These are phyloP conservation scores for Solanum bulbocastanum DNA, from an alignment of 257 asterid species.

Conservation along the genomic window DNA sequence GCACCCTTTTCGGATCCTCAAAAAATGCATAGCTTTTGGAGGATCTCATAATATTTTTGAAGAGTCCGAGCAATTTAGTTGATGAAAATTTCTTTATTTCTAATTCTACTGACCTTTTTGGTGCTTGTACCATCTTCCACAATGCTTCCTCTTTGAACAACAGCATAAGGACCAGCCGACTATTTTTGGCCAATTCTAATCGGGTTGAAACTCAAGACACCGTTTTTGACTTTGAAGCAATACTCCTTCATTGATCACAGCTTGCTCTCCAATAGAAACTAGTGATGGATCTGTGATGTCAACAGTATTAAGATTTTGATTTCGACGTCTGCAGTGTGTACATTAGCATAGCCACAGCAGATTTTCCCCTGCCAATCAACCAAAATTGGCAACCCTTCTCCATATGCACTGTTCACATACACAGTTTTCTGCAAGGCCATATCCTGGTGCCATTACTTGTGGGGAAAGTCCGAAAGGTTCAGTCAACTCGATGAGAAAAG, in stretches of 20 bases:
- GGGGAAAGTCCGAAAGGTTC: constrained; percentile 42
- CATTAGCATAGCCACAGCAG: constrained; percentile 42
- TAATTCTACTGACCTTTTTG: constrained; percentile 24
- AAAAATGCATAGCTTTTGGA: not conserved
- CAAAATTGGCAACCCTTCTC: constrained; percentile 35
- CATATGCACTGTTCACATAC: constrained; percentile 57
- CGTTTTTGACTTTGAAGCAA: constrained; percentile 56
- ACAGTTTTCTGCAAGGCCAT: constrained; percentile 72
- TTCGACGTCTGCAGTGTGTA: constrained; percentile 20
- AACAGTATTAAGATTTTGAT: constrained; percentile 38
- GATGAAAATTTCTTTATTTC: not conserved
- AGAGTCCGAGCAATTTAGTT: not conserved
- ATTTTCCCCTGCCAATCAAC: constrained; percentile 57
- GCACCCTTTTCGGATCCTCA: not conserved
- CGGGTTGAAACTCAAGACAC: constrained; percentile 32
- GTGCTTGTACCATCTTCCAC: constrained; percentile 27
- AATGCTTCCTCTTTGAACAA: constrained; percentile 33
- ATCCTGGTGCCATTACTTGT: constrained; percentile 59
- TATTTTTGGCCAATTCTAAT: constrained; percentile 39
- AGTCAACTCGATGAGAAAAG: constrained; percentile 46
- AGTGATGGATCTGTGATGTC: constrained; percentile 61
- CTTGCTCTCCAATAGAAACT: constrained; percentile 53
- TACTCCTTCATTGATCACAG: constrained; percentile 58
- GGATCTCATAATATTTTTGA: no score
- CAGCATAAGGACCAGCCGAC: constrained; percentile 53